These are phyloP conservation scores for Apiotrichum gracile DNA, from an alignment of 1,284 basidiomycete species.

Conservation along the genomic window DNA sequence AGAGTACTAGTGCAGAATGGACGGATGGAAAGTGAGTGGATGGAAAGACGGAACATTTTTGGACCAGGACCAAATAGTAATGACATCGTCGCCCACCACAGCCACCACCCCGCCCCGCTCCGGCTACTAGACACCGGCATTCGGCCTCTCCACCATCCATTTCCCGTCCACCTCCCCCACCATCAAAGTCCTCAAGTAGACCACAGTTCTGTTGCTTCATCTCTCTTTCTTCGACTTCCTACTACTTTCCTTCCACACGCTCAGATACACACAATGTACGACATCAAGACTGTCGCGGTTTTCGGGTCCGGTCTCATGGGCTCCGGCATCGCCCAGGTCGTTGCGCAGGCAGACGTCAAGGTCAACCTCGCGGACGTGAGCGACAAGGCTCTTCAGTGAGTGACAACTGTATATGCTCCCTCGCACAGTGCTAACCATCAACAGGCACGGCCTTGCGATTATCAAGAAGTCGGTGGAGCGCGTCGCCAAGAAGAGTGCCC, in stretches of 20 bases:
- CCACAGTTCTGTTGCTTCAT: not conserved
- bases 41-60: no score
- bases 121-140: not conserved
- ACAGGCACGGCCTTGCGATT: conserved; percentile 52
- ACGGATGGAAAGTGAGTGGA: no score
- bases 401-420: not conserved
- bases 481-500: conserved; percentile 51
- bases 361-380: conserved; percentile 47
- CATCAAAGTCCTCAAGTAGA: no score
- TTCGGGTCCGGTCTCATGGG: conserved; percentile 53
- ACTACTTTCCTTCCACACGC: not conserved
- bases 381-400: conserved; percentile 41
- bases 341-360: conserved; percentile 49
- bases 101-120: not conserved
- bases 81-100: not conserved
- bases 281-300: conserved; percentile 45
- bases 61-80: no score
- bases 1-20: no score
- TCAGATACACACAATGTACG: not conserved
- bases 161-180: not conserved
- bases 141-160: not conserved
- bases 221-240: not conserved
- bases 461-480: conserved; percentile 53
- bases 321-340: conserved; percentile 52
- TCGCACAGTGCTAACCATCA: no score